Evolutionary conservation across 768 basidiomycete genomes (phyloP).

Genomic region (Candolleomyces eurysporus): DNA sequence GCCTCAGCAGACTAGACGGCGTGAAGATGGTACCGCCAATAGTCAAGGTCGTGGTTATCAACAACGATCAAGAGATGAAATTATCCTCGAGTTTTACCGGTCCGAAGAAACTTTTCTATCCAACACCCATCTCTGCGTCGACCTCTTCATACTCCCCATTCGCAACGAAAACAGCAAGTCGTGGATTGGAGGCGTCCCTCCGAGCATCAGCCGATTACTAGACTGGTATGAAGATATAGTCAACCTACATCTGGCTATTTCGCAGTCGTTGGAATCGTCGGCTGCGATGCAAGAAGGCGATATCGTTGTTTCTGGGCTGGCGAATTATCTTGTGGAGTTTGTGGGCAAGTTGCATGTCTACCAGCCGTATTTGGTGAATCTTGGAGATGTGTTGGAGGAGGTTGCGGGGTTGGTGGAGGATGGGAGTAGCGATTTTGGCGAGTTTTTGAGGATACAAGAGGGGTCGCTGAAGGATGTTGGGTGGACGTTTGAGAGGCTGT

Average conservation of each 20-base stretch:
- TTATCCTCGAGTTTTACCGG: conserved; percentile 55
- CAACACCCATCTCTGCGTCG: conserved; percentile 61
- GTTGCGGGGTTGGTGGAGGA: conserved; percentile 52
- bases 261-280: conserved; percentile 15
- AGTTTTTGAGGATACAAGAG: conserved; percentile 76
- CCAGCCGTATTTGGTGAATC: conserved; percentile 78
- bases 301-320: conserved; percentile 50
- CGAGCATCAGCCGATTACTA: conserved; percentile 66
- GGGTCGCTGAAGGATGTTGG: conserved; percentile 49
- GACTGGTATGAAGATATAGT: conserved; percentile 90
- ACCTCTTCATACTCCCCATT: conserved; percentile 76
- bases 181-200: conserved; percentile 83
- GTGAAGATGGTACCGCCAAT: background rate
- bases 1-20: background rate
- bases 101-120: conserved; percentile 70
- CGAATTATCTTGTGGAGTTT: conserved; percentile 57
- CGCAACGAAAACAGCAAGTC: conserved; percentile 63
- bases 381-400: conserved; percentile 56
- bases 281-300: conserved; percentile 36
- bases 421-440: conserved; percentile 71
- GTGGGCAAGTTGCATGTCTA: conserved; percentile 75
- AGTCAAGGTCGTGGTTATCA: background rate
- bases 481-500: conserved; percentile 63
- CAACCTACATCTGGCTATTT: conserved; percentile 63
- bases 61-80: conserved; percentile 33